Evolutionary conservation across 768 basidiomycete species (phyloP).

Genomic region (Rhodotorula graminis): DNA sequence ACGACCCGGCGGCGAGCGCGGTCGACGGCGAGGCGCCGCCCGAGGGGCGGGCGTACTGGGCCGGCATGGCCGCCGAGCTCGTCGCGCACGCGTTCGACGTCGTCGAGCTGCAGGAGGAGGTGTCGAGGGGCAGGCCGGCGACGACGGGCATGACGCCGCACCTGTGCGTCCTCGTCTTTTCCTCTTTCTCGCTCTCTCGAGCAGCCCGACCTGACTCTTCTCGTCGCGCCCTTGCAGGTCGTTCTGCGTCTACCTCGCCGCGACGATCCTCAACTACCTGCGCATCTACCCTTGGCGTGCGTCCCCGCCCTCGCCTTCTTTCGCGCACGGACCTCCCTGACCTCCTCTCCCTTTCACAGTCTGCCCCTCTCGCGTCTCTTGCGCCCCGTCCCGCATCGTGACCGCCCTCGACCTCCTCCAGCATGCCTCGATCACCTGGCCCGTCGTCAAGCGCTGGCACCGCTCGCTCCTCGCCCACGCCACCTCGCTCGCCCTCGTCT

Average conservation of each 20-base stretch:
- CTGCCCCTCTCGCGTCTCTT: background rate
- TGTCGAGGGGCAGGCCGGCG: background rate
- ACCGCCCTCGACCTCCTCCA: background rate
- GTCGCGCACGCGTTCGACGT: background rate
- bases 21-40: background rate
- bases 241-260: slow-evolving; percentile 7
- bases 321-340: background rate
- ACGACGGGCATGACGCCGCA: background rate
- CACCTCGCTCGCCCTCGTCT: background rate
- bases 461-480: background rate
- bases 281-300: background rate
- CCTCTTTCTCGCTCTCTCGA: no score
- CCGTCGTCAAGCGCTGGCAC: slow-evolving; percentile 1
- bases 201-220: no score
- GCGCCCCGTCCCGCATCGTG: background rate
- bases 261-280: background rate
- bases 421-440: background rate
- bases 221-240: no score
- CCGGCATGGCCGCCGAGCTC: background rate
- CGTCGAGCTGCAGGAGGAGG: slow-evolving; percentile 2
- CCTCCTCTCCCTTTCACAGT: background rate
- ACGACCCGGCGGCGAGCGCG: background rate
- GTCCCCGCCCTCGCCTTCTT: background rate
- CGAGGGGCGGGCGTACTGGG: background rate
- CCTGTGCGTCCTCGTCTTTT: background rate